Conservation (phyloP, 2,329 filamentous ascomycete species). For the Alternaria hordeiaustralica region DNA sequence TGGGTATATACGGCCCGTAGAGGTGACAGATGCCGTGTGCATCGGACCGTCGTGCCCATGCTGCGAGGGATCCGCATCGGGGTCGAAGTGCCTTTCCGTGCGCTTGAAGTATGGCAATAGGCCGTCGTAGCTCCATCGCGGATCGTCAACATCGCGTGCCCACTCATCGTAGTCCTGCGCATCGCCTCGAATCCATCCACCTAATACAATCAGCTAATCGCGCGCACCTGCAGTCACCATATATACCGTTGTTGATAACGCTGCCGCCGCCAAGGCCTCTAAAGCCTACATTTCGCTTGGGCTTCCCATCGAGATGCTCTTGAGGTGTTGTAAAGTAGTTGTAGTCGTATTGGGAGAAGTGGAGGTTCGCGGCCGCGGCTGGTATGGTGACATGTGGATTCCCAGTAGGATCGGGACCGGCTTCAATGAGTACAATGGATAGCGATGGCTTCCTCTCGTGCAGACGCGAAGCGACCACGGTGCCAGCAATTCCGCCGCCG, state of each 20-base stretch:
- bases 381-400: too few relatives aligned
- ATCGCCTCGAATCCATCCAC: too few relatives aligned
- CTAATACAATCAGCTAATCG: too few relatives aligned
- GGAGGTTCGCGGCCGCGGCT: too few relatives aligned
- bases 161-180: conserved; percentile 33
- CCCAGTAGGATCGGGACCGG: too few relatives aligned
- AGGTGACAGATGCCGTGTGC: conserved; percentile 19
- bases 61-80: conserved; percentile 19
- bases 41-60: conserved; percentile 38
- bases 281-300: too few relatives aligned
- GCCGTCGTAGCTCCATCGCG: conserved; percentile 36
- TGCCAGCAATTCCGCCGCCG: conserved; percentile 33
- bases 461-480: conserved; percentile 40
- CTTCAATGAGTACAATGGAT: conserved; percentile 41
- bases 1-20: conserved; percentile 21
- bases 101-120: conserved; percentile 39
- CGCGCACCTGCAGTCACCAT: too few relatives aligned
- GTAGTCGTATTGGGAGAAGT: too few relatives aligned
- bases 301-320: too few relatives aligned
- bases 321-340: too few relatives aligned
- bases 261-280: too few relatives aligned
- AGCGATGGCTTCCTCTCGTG: conserved; percentile 20
- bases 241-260: too few relatives aligned
- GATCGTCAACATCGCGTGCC: conserved; percentile 30
- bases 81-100: conserved; percentile 30